Evolutionary conservation across 2,329 filamentous ascomycete species (phyloP), one percentile per base, ranked within the genome.

Genomic region (Aaosphaeria arxii): DNA sequence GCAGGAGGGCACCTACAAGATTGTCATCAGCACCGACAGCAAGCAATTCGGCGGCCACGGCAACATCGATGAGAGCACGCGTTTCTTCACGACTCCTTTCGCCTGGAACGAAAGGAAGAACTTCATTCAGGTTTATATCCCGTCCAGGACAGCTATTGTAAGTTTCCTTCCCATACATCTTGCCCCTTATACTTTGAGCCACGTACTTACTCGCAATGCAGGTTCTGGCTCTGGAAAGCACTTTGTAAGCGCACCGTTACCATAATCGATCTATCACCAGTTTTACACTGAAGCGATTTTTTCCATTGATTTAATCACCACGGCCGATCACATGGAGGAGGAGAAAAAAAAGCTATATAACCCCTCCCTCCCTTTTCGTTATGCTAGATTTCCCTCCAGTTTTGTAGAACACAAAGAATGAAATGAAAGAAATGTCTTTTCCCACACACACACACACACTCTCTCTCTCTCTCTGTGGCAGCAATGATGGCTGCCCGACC

Each of bases 41-140:
- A 79, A 83, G 60, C 82, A 83, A 1, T 89, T 90, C 59, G 94
- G 94, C 30, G 94, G 94, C 0, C 83, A 89, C 55, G 83, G 81
- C 30, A 83, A 91, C 30, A 82, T 96, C 44, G 85, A 89, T 47
- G 84, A 89, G 55, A 80, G 74, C n/a, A 94, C 89, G 2, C 79
- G 89, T 32, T 97, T 94, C 77, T 96, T 96, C 70, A 97, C 94
- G 0, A 95, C 90, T 5, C 83, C 90, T 11, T 83, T 96, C 75
- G 80, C 82, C 53, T 97, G 94, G 94, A 97, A 97, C 66, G 83
- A 82, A 11, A 79, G 94, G 53, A 87, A 82, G 75, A 97, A 97
- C 72, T 96, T 89, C 76, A 83, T 89, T 42, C 94, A 97, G 68
- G 82, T 96, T 45, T 99, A 99, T 68, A 83, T 95, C 51, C 92